Evolutionary conservation across 129 eudicot genomes (phyloP), one percentile per base, ranked within the genome.

Genomic region (Oenanthe sinensis): DNA sequence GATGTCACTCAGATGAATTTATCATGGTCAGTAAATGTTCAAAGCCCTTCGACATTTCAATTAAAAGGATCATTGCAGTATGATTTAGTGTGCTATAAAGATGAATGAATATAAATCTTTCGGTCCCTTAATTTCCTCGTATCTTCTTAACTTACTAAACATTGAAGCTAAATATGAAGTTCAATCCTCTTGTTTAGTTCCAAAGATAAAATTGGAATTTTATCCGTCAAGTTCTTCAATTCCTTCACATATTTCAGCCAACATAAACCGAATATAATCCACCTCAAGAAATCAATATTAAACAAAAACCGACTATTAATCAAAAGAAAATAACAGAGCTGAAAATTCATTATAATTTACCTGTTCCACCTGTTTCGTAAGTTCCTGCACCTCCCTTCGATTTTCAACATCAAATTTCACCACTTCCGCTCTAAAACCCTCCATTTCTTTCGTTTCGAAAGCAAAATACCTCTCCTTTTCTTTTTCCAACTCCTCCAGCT

Each of bases 401-500:
- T 81, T 74, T 45, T 82, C 84, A 13, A 42, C 78, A 20, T 67
- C 76, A 77, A 80, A 87, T 7, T 67, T 76, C 52, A 44, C 84
- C 3, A 81, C 52, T 71, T 48, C 80, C 48, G 68, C 82, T 76
- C 71, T 86, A 74, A 88, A 88, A 16, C 69, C 83, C 47, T 88
- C 85, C 83, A 86, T 85, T 30, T 88, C 89, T 71, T 58, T 69
- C 36, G 74, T 77, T 62, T 83, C 82, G 11, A 75, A 62, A 71
- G 46, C 77, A 69, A 69, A 85, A 78, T 79, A 83, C 39, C 7
- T 73, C 13, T 85, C 88, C 77, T 87, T 90, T 63, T 86, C 89
- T 83, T 62, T 79, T 49, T 82, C 86, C 52, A 88, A 68, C 81
- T 82, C 87, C 79, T 82, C 88, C 72, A 88, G 81, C 81, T 83